These are phyloP conservation scores for Tremella yokohamensis DNA, from an alignment of 768 basidiomycete genomes.

Conservation along the genomic window DNA sequence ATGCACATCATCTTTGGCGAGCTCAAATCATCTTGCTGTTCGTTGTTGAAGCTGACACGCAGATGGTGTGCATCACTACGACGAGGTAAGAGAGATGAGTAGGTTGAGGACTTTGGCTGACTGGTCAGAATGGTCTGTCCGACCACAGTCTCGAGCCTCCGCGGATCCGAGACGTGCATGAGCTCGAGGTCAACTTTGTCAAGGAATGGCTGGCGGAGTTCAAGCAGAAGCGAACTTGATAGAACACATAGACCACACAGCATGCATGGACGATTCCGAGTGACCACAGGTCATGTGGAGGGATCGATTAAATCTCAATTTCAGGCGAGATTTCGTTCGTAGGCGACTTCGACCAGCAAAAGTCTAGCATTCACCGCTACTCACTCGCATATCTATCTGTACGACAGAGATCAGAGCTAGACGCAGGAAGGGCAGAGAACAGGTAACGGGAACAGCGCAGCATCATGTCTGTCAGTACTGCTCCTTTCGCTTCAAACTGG, in stretches of 20 bases:
- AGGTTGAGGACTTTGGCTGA: slow-evolving; percentile 2
- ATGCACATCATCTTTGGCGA: slow-evolving; percentile 82
- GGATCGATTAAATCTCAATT: too few relatives aligned
- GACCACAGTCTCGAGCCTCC: slow-evolving; percentile 65
- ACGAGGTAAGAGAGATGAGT: slow-evolving; percentile 31
- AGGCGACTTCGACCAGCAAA: too few relatives aligned
- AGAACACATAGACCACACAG: background rate
- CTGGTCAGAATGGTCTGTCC: slow-evolving; percentile 62
- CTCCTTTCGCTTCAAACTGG: too few relatives aligned
- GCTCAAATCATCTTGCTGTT: slow-evolving; percentile 47
- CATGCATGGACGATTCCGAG: too few relatives aligned
- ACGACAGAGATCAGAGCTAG: too few relatives aligned
- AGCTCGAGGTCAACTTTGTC: slow-evolving; percentile 75
- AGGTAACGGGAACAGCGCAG: too few relatives aligned
- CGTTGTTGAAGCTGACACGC: slow-evolving; percentile 4
- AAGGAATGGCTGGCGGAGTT: slow-evolving; percentile 65
- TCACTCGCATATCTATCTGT: too few relatives aligned
- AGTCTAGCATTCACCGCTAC: too few relatives aligned
- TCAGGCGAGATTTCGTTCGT: too few relatives aligned
- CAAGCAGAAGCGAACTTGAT: slow-evolving; percentile 28
- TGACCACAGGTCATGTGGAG: too few relatives aligned
- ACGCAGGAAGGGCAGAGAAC: too few relatives aligned
- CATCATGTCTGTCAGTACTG: too few relatives aligned
- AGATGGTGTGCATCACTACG: slow-evolving; percentile 51
- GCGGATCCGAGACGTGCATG: slow-evolving; percentile 75